Base-by-base conservation (phyloP, 176 grass and related monocot species). In the Bolboschoenus planiculmis region DNA sequence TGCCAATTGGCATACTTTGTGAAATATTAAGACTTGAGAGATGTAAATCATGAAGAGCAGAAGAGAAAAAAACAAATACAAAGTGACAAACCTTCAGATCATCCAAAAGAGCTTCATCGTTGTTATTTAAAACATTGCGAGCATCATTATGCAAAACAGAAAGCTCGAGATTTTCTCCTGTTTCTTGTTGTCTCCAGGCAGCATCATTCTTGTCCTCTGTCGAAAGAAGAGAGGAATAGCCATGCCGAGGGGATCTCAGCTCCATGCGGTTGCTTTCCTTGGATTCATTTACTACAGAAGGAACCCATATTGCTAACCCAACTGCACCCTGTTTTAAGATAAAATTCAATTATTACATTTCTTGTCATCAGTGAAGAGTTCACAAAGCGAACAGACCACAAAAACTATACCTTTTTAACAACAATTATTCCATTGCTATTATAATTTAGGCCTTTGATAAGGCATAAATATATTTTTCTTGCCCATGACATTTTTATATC, bases 271-370 rank as follows among this genome's bases (percentile, higher is more conserved):
- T 90, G 76, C 24, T 53, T n/a, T 91, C 89, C 34, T 87, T 95
- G 59, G 87, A 37, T 55, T 91, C 90, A 87, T 93, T 98, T 83
- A 83, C 92, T 18, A 99, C 91, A 87, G 96, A 99, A 86, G 92
- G 96, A 79, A 99, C 96, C 92, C 96, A 99, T 82, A 99, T 99
- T 67, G 96, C 96, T 85, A 99, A 90, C 39, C 96, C 92, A 88
- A 99, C 96, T 87, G 96, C 96, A 81, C 96, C 96, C 92, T 99
- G 23, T 86, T 57, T 33, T 30, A 82, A 62, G 60, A 65, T 27
- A 82, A 59, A 39, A 82, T 48, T 63, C 37, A 61, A 60, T 60
- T 80, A 58, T 58, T 81, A 15, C 2, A 40, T 23, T 81, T 53
- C 13, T 18, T 51, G 42, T 29, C 43, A 76, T 76, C 72, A 33